These are phyloP conservation scores for Ogataea siamensis DNA, from an alignment of 805 yeast genomes.

Conservation along the genomic window DNA sequence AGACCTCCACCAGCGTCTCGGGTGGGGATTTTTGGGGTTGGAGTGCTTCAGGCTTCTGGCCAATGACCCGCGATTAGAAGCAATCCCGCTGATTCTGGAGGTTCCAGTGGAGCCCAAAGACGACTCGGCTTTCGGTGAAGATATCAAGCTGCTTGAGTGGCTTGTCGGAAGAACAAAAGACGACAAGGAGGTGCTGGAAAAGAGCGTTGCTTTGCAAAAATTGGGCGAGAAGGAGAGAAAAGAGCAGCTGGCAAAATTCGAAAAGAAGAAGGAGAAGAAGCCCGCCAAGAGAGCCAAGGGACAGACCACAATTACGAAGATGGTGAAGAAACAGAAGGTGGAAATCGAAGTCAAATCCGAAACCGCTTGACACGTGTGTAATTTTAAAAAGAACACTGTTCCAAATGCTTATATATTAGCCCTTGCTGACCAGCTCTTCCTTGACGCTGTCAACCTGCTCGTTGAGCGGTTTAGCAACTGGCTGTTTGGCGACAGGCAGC, in stretches of 20 bases:
- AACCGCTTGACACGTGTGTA: not conserved
- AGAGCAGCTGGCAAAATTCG: conserved; percentile 64
- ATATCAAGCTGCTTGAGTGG: conserved; percentile 82
- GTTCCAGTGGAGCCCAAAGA: conserved; percentile 70
- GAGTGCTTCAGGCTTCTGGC: conserved; percentile 80
- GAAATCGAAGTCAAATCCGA: conserved; percentile 11
- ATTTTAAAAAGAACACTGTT: too few species aligned
- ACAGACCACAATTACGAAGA: conserved; percentile 23
- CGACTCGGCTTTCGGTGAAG: conserved; percentile 70
- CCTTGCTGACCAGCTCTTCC: conserved; percentile 5
- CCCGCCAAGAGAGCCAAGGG: conserved; percentile 30
- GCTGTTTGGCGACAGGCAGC: conserved; percentile 27
- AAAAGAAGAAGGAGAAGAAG: conserved; percentile 57
- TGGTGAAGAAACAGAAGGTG: conserved; percentile 25
- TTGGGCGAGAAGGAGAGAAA: conserved; percentile 69
- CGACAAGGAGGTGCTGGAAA: conserved; percentile 54
- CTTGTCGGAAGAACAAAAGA: conserved; percentile 54
- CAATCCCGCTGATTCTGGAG: conserved; percentile 80
- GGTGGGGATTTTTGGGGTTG: conserved; percentile 84
- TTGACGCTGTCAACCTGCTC: conserved; percentile 26
- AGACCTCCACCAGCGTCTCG: conserved; percentile 87
- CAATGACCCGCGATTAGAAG: conserved; percentile 57
- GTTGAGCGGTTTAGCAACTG: conserved; percentile 28
- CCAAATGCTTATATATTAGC: not conserved
- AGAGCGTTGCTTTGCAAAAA: conserved; percentile 47